phyloP scores from a whole-genome alignment of 805 yeast genomes.

The Kregervanrija fluxuum region DNA sequence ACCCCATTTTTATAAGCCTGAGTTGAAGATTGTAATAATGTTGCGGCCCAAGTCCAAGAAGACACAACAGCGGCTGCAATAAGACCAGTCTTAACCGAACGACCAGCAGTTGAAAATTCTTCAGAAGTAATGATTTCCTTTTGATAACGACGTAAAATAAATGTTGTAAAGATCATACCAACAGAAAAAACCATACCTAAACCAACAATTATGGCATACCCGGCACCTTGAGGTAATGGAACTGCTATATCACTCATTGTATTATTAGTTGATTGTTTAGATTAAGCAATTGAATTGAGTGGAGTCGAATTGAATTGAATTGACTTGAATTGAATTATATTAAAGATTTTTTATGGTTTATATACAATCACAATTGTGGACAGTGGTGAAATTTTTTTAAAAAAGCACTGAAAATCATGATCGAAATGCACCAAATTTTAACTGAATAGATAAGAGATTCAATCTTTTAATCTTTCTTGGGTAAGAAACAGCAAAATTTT shows the following conservation, averaged over 20 bases:
- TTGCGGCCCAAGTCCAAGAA: slow-evolving; percentile 93
- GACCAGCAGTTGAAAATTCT: slow-evolving; percentile 89
- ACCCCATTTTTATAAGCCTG: slow-evolving; percentile 77
- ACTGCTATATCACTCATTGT: background rate
- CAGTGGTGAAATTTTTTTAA: too few species aligned
- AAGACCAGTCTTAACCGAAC: slow-evolving; percentile 77
- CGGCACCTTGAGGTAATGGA: slow-evolving; percentile 60
- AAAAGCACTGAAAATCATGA: too few species aligned
- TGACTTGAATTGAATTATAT: too few species aligned
- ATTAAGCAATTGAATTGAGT: too few species aligned
- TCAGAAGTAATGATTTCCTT: slow-evolving; percentile 86
- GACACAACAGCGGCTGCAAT: slow-evolving; percentile 88
- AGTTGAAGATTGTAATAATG: slow-evolving; percentile 66
- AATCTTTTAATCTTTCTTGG: too few species aligned
- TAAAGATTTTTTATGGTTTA: too few species aligned
- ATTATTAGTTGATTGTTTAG: too few species aligned
- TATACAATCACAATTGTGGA: too few species aligned
- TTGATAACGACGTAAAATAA: slow-evolving; percentile 67
- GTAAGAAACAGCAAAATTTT: too few species aligned
- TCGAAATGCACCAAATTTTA: too few species aligned
- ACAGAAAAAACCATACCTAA: slow-evolving; percentile 65
- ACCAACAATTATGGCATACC: slow-evolving; percentile 84
- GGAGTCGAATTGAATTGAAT: too few species aligned
- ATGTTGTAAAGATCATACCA: slow-evolving; percentile 75
- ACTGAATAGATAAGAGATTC: too few species aligned